Conservation (phyloP, 2,329 filamentous ascomycete species). For the Botrytis galanthina region DNA sequence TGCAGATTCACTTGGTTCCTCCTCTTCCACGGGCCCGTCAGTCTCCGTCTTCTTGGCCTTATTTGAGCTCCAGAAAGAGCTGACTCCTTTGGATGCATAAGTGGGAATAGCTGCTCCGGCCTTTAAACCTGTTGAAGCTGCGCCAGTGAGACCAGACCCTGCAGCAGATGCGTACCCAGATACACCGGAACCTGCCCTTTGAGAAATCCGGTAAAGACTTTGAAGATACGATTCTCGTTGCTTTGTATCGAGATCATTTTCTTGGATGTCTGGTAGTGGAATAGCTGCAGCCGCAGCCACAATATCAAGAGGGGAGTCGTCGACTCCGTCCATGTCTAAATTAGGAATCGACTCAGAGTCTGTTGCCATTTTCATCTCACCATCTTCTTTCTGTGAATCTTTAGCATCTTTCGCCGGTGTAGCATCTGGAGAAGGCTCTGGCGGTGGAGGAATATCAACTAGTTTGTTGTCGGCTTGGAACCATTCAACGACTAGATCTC, state of each 20-base stretch:
- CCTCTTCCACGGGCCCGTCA: not conserved
- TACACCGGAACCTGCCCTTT: slow-evolving; percentile 16
- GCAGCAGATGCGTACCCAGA: slow-evolving; percentile 15
- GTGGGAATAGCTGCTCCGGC: slow-evolving; percentile 11
- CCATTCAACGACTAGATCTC: slow-evolving; percentile 27
- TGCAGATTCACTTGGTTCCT: slow-evolving; percentile 4
- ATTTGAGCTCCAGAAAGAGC: slow-evolving; percentile 9
- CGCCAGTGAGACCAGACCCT: not conserved
- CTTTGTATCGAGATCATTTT: slow-evolving; percentile 16
- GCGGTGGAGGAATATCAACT: slow-evolving; percentile 10
- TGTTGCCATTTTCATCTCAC: not conserved
- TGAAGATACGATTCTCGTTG: slow-evolving; percentile 20
- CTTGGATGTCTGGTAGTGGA: slow-evolving; percentile 18
- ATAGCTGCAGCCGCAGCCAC: slow-evolving; percentile 13
- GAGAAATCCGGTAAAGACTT: slow-evolving; percentile 16
- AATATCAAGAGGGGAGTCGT: slow-evolving; percentile 16
- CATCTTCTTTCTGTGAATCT: not conserved
- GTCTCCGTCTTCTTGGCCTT: slow-evolving; percentile 1
- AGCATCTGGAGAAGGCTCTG: not conserved
- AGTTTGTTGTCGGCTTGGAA: slow-evolving; percentile 9
- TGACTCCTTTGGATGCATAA: slow-evolving; percentile 17
- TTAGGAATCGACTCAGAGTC: slow-evolving; percentile 5
- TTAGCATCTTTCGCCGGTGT: not conserved
- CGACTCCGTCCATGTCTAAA: slow-evolving; percentile 7
- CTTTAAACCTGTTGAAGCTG: slow-evolving; percentile 11